Evolutionary conservation across 371 early-diverging fungal species (phyloP).

Genomic region (Mortierella sp.): DNA sequence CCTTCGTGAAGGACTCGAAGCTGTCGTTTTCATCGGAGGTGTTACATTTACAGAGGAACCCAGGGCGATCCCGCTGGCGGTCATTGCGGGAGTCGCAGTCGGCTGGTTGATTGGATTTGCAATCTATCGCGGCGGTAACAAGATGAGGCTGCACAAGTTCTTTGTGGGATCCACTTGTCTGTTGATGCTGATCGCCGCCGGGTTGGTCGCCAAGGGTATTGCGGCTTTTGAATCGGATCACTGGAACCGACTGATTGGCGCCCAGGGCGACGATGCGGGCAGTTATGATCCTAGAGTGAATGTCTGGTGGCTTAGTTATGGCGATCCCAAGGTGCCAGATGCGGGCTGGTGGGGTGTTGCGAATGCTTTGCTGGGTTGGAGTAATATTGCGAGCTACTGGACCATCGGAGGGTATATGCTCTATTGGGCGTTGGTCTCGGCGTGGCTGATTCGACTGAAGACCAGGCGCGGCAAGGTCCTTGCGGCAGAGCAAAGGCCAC

Average conservation of each 20-base stretch:
- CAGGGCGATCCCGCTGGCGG: constrained; percentile 81
- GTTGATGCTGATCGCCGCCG: constrained; percentile 82
- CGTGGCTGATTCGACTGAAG: constrained; percentile 51
- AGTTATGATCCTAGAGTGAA: constrained; percentile 60
- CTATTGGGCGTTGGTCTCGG: constrained; percentile 64
- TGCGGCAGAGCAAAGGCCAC: constrained; percentile 19
- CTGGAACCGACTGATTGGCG: constrained; percentile 56
- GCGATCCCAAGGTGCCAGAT: constrained; percentile 56
- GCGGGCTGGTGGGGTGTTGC: constrained; percentile 79
- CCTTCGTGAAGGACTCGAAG: constrained; percentile 84
- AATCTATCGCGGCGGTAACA: constrained; percentile 76
- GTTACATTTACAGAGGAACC: constrained; percentile 75
- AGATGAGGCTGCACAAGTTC: constrained; percentile 76
- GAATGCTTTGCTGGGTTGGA: constrained; percentile 78
- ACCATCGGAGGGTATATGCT: constrained; percentile 64
- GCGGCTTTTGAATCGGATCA: constrained; percentile 45
- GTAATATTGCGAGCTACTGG: constrained; percentile 63
- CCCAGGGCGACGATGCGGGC: constrained; percentile 58
- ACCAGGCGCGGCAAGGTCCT: constrained; percentile 14
- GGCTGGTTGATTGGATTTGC: constrained; percentile 75
- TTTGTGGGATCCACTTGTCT: constrained; percentile 79
- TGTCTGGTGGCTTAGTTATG: constrained; percentile 54
- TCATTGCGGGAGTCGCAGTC: constrained; percentile 71
- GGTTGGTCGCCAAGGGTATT: constrained; percentile 72
- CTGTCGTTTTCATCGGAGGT: constrained; percentile 86